A percentile compares a stretch with the other conserved stretches of the same genome.
These are phyloP conservation scores for Phoma herbarum DNA, from an alignment of 2,329 filamentous ascomycete species.

Conservation along the genomic window DNA sequence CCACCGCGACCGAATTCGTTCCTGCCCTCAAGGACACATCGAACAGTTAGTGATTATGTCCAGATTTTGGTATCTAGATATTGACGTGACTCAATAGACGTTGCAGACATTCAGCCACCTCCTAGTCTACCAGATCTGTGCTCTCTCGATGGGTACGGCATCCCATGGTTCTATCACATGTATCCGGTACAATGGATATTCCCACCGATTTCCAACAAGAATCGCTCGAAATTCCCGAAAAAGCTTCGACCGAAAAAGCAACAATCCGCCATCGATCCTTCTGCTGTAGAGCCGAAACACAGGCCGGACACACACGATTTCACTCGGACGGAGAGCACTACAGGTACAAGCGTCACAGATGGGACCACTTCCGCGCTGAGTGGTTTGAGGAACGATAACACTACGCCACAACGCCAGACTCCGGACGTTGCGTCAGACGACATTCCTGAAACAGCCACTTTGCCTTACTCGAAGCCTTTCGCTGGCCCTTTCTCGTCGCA, in stretches of 20 bases:
- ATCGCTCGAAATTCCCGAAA: slow-evolving; percentile 31
- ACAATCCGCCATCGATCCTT: background rate
- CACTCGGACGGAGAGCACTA: background rate
- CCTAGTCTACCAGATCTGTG: slow-evolving; percentile 28
- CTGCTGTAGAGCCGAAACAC: background rate
- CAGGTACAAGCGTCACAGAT: background rate
- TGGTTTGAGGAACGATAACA: background rate
- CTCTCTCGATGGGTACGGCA: slow-evolving; percentile 35
- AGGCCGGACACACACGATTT: background rate
- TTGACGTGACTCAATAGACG: background rate
- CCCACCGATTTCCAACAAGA: slow-evolving; percentile 23
- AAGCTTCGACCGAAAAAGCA: slow-evolving; percentile 29
- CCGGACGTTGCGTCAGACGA: background rate
- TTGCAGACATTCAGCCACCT: slow-evolving; percentile 2
- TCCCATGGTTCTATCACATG: slow-evolving; percentile 45
- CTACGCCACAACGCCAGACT: no score
- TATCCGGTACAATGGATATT: slow-evolving; percentile 37
- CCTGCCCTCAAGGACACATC: slow-evolving; percentile 19
- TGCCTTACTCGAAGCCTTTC: background rate
- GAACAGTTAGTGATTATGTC: background rate
- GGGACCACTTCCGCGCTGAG: background rate
- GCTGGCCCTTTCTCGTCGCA: slow-evolving; percentile 26
- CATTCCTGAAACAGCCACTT: background rate
- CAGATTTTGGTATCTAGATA: background rate
- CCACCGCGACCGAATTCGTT: slow-evolving; percentile 45